These are phyloP conservation scores for Laguncularia racemosa DNA, from an alignment of 345 rosid genomes.

Conservation along the genomic window DNA sequence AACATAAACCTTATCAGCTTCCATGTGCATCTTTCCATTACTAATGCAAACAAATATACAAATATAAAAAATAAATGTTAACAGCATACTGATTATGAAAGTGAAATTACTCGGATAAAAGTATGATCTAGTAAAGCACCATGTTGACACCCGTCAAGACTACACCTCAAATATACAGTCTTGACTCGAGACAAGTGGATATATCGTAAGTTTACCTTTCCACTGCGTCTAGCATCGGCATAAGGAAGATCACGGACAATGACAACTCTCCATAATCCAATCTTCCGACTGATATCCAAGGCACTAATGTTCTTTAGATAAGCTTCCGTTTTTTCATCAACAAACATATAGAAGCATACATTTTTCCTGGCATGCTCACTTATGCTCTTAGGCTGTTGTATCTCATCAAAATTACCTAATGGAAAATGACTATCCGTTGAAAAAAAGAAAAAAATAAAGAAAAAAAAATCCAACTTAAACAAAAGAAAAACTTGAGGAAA, in stretches of 20 bases:
- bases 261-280: constrained; percentile 91
- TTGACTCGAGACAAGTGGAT: too few relatives aligned
- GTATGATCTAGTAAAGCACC: too few relatives aligned
- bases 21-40: too few relatives aligned
- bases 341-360: constrained; percentile 90
- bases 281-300: constrained; percentile 41
- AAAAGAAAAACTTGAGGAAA: constrained; percentile 7
- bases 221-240: constrained; percentile 81
- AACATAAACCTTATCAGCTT: too few relatives aligned
- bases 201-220: constrained; percentile 49
- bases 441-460: background rate
- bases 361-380: constrained; percentile 69
- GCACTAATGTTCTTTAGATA: constrained; percentile 60
- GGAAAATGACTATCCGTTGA: background rate
- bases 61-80: too few relatives aligned
- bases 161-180: too few relatives aligned
- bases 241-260: constrained; percentile 86
- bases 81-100: too few relatives aligned
- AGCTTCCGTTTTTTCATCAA: constrained; percentile 87
- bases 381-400: constrained; percentile 78
- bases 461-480: constrained; percentile 1
- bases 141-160: too few relatives aligned
- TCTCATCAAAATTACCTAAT: constrained; percentile 86
- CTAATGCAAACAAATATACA: too few relatives aligned
- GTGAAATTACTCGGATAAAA: too few relatives aligned